Percentiles rank a stretch among this genome's conserved stretches.
phyloP scores from a whole-genome alignment of 441 rosid genomes.

The Corymbia calophylla region DNA sequence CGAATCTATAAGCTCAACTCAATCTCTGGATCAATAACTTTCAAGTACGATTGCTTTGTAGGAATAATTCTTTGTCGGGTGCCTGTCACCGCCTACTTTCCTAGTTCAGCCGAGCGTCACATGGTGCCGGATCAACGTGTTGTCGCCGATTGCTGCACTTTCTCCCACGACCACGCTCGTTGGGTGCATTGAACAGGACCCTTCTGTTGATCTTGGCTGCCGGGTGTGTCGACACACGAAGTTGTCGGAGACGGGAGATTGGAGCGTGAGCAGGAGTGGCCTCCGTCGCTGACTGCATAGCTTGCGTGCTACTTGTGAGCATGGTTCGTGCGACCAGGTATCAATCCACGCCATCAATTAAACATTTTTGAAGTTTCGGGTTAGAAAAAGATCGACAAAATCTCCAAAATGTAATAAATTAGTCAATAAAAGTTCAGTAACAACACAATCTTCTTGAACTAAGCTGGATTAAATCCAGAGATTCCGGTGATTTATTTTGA shows the following conservation, averaged over 20 bases:
- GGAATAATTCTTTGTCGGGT: not conserved
- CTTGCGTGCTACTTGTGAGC: not conserved
- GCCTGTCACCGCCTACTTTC: not conserved
- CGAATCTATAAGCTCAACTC: not conserved
- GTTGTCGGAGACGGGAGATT: too few species aligned
- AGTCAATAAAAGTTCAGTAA: not conserved
- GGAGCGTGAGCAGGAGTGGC: not conserved
- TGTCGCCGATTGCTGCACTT: not conserved
- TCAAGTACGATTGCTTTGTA: not conserved
- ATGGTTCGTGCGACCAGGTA: too few species aligned
- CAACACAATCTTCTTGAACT: not conserved
- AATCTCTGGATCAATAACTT: not conserved
- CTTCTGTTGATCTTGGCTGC: not conserved
- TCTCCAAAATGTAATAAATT: not conserved
- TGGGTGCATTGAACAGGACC: not conserved
- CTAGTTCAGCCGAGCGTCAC: not conserved
- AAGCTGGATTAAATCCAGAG: not conserved
- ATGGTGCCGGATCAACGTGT: accelerated
- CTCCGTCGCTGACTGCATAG: not conserved
- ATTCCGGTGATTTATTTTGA: not conserved
- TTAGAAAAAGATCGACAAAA: accelerated
- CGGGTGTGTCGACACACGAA: not conserved
- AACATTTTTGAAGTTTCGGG: not conserved
- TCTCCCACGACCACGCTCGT: not conserved
- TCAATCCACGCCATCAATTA: not conserved